Evolutionary conservation across 495 filamentous ascomycete species (phyloP), one percentile per base, ranked within the genome.

Genomic region (Chlorociboria aeruginascens): DNA sequence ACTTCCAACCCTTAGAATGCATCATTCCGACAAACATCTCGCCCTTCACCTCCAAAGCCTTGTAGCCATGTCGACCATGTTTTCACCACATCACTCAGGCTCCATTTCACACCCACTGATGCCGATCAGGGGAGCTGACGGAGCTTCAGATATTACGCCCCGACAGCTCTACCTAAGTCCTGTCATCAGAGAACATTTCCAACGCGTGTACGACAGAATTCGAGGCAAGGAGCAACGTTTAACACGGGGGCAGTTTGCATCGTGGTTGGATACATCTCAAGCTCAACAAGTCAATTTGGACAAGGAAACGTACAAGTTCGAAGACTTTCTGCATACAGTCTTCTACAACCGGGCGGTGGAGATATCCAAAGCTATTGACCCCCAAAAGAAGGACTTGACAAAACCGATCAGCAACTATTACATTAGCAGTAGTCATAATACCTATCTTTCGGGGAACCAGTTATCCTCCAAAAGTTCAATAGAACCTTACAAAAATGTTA

Each of bases 381-480:
- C 50, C 1, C 42, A 36, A 4, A 32, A 46, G 20, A 57, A 58
- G 49, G 58, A 61, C 39, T 32, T 53, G 7, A 45, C 52, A 2
- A 57, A 33, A 34, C 86, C 88, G 3, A 69, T 96, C 32, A 83
- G 83, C 34, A 85, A 82, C 56, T 97, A 95, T 68, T 97, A 83
- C 59, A 82, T 97, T 51, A 89, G 81, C 43, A 89, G 83, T 20
- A 94, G 86, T 59, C 90, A 97, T 64, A 97, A 97, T 62, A 96
- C 90, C 0, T 97, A 96, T 57, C 71, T 97, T 50, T 87, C 83
- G 0, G 90, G 90, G 0, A 90, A 96, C 60, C 90, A 97, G 65
- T 72, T 97, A 8, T 92, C 80, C 48, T 88, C 87, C 52, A 77
- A 84, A 48, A 79, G 85, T 31, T 88, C 82, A 48, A 80, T 81